Conservation (phyloP, 2,329 filamentous ascomycete species). For the Curvularia eragrostidis region DNA sequence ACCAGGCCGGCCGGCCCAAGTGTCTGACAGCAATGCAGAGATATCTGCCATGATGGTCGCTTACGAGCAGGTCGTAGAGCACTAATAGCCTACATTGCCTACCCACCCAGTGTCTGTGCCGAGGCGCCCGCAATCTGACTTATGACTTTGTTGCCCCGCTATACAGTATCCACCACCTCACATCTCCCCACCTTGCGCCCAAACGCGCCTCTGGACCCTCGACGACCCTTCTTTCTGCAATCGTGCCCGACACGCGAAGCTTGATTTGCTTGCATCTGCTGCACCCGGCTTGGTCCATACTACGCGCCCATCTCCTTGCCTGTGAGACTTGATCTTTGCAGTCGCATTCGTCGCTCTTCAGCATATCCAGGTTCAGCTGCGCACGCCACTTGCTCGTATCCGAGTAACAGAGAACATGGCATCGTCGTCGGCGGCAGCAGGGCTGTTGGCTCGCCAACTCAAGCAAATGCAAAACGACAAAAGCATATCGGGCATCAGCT, state of each 20-base stretch:
- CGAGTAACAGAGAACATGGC: constrained; percentile 35
- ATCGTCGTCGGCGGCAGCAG: constrained; percentile 64
- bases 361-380: constrained; percentile 9
- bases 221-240: constrained; percentile 13
- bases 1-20: constrained; percentile 8
- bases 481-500: constrained; percentile 93
- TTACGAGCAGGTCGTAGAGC: constrained; percentile 2
- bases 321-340: background rate
- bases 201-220: constrained; percentile 22
- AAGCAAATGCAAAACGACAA: constrained; percentile 93
- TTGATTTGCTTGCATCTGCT: background rate
- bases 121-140: constrained; percentile 21
- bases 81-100: background rate
- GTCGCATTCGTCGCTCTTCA: constrained; percentile 1
- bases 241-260: background rate
- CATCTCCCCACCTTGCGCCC: constrained; percentile 20
- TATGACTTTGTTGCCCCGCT: constrained; percentile 33
- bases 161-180: constrained; percentile 5
- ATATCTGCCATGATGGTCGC: constrained; percentile 14
- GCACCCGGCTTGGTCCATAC: constrained; percentile 1
- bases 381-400: constrained; percentile 15
- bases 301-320: constrained; percentile 1
- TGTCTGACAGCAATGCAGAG: constrained; percentile 12
- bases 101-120: background rate
- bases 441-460: constrained; percentile 82